phyloP scores from a whole-genome alignment of 257 asterid genomes.

The Catharanthus roseus region DNA sequence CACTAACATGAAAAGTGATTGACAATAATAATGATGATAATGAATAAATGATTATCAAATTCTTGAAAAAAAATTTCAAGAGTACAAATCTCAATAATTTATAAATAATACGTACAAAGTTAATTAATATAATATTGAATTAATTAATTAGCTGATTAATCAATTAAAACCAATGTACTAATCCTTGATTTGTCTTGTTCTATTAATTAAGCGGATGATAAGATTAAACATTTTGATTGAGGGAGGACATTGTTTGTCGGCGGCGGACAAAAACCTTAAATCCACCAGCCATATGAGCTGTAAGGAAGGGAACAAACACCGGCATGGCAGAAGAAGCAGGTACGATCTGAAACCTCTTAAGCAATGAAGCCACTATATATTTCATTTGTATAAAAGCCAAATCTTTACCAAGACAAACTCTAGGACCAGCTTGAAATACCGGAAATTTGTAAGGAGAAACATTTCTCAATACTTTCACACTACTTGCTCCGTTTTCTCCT shows the following conservation, averaged over 20 bases:
- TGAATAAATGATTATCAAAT: no score
- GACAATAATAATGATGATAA: no score
- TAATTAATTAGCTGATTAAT: no score
- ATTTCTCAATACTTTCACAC: not conserved
- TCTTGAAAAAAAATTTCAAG: no score
- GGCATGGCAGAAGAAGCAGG: constrained; percentile 36
- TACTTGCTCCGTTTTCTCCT: no score
- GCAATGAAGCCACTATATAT: constrained; percentile 45
- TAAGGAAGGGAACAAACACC: constrained; percentile 58
- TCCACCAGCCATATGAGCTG: constrained; percentile 79
- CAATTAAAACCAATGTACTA: no score
- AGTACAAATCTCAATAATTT: no score
- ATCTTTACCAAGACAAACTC: constrained; percentile 65
- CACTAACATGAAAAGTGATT: no score
- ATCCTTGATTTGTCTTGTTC: no score
- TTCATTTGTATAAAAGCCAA: constrained; percentile 73
- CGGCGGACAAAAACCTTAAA: constrained; percentile 39
- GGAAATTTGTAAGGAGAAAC: constrained; percentile 45
- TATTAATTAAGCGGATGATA: no score
- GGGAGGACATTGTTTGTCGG: constrained; percentile 16
- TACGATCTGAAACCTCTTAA: constrained; percentile 39
- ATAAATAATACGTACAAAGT: no score
- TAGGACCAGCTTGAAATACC: constrained; percentile 79
- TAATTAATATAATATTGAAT: no score
- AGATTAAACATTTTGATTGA: not conserved